These are phyloP conservation scores for Houttuynia cordata DNA, from an alignment of 164 flowering plant species.

Conservation along the genomic window DNA sequence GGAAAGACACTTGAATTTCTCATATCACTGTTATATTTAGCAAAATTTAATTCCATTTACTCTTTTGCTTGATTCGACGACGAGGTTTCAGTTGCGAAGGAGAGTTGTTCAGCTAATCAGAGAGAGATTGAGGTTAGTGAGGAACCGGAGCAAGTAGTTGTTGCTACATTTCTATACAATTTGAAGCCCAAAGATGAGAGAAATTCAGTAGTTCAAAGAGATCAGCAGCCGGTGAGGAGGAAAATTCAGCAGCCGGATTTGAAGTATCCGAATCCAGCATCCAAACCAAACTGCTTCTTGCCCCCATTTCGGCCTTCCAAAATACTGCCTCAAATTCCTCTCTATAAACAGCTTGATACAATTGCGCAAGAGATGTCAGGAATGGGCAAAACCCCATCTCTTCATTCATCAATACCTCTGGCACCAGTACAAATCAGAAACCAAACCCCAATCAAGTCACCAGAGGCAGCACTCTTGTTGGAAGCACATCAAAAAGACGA, in stretches of 20 bases:
- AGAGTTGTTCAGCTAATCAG: conserved; percentile 15
- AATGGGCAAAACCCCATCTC: conserved; percentile 5
- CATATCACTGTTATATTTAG: neutral
- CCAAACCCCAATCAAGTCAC: conserved; percentile 10
- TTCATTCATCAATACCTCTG: conserved; percentile 1
- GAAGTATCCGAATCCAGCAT: conserved; percentile 18
- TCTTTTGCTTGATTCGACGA: neutral
- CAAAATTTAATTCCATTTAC: neutral
- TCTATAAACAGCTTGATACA: conserved; percentile 2
- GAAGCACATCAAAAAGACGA: conserved; percentile 26
- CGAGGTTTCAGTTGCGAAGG: conserved; percentile 30
- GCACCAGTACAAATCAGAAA: conserved; percentile 9
- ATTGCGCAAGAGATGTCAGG: conserved; percentile 2
- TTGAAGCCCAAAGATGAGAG: conserved; percentile 31
- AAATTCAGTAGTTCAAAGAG: conserved; percentile 20
- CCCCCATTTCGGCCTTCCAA: conserved; percentile 29
- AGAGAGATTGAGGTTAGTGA: conserved; percentile 24
- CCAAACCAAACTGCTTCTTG: conserved; percentile 15
- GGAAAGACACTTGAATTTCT: too few species aligned
- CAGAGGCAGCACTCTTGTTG: conserved; percentile 12
- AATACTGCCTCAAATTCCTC: conserved; percentile 19
- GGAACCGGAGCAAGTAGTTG: conserved; percentile 37
- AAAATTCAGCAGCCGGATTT: too few species aligned
- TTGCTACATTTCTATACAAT: conserved; percentile 32
- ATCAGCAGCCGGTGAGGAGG: conserved; percentile 6